Evolutionary conservation across 75 land plant genomes (phyloP), one percentile per base, ranked within the genome.

Genomic region (Cupressus sempervirens): DNA sequence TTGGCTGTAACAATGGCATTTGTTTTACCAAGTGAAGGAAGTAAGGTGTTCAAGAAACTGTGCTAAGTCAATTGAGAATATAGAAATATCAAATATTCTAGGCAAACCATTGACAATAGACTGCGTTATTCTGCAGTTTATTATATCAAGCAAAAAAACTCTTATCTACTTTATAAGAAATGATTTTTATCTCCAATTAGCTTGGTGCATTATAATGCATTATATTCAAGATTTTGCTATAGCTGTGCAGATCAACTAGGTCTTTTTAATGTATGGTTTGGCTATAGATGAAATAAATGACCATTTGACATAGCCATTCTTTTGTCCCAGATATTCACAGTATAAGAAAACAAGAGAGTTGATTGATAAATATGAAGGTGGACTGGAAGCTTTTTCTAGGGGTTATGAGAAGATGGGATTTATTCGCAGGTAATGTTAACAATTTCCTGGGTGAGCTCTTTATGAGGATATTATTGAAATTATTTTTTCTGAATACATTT

Each of bases 321-420:
- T 40, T 7, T 84, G 23, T 35, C 90, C 32, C 87, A 96, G 98
- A 26, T 96, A 84, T 87, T 85, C 80, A 35, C 95, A 92, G 41
- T 96, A 96, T 80, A 92, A 81, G 87, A 88, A 84, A 74, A 88
- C 87, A 85, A 89, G 95, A 30, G 90, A 88, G 46, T 85, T 85
- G 62, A 96, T 96, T 91, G 96, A 96, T 87, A 89, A 94, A 84
- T 48, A 90, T 88, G 98, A 96, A 83, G 98, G 98, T 76, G 97
- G 98, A 30, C 80, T 96, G 80, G 97, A 95, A 84, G 88, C 83
- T 82, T 96, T 96, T 88, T 95, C 98, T 73, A 94, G 98, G 88
- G 98, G 98, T 16, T 96, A 92, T 91, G 95, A 95, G 75, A 95
- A 96, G 76, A 85, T 96, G 87, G 98, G 98, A 41, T 96, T 96